These are phyloP conservation scores for Quercus suber DNA, from an alignment of 306 rosid genomes.

Conservation along the genomic window DNA sequence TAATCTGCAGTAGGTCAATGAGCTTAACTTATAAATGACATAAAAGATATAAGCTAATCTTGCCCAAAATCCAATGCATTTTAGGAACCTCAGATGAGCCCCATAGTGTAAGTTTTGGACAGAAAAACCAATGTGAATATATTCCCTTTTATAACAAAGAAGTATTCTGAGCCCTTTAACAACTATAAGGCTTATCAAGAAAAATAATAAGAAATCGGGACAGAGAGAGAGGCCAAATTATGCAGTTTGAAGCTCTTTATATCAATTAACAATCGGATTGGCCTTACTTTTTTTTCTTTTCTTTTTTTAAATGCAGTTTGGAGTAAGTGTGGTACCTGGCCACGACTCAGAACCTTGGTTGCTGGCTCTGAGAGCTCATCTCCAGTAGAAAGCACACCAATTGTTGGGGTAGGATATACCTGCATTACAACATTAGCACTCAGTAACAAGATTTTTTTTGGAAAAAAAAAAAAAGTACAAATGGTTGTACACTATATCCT, in stretches of 20 bases:
- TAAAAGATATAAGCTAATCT: background rate
- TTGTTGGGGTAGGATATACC: constrained; percentile 70
- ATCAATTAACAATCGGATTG: too few relatives aligned
- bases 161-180: background rate
- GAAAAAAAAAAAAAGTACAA: background rate
- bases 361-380: constrained; percentile 88
- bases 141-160: background rate
- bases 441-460: background rate
- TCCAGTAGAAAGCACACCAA: constrained; percentile 91
- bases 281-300: background rate
- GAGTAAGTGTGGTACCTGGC: constrained; percentile 58
- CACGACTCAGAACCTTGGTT: constrained; percentile 54
- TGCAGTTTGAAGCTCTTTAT: background rate
- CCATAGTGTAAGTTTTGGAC: background rate
- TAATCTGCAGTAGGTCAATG: constrained; percentile 58
- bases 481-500: background rate
- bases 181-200: background rate
- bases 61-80: background rate
- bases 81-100: background rate
- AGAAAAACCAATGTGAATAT: background rate
- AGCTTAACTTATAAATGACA: background rate
- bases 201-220: background rate
- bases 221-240: background rate
- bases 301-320: background rate
- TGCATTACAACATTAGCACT: constrained; percentile 31